Evolutionary conservation across 2,329 filamentous ascomycete species (phyloP), one percentile per base, ranked within the genome.

Genomic region (Chaetomium sp.): DNA sequence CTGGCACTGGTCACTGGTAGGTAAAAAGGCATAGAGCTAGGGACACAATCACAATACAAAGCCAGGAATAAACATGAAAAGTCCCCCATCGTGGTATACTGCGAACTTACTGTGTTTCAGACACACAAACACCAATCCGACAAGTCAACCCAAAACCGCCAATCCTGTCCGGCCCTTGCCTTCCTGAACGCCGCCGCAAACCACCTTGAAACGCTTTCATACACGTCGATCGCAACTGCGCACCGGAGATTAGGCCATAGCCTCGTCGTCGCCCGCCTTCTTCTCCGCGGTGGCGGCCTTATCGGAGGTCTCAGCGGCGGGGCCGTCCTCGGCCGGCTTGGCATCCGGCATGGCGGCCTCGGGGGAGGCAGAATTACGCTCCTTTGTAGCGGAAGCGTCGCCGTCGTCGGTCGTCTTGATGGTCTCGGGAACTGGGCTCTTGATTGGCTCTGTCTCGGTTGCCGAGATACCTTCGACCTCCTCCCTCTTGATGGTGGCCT

Each of bases 401-500:
- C 45, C 33, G 3, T 45, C 57, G 8, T 54, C 51, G 21, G 25
- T 57, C 23, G 51, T 29, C 2, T n/a, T 31, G 45, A 27, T 45
- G 2, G n/a, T n/a, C 16, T 49, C 50, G 72, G 58, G 53, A 13
- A 54, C 55, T 27, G 58, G 38, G 29, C 33, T 62, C 54, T 64
- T 60, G 49, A 59, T 62, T 38, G 61, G 63, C 21, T 66, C 67
- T 0, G 62, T 27, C 42, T 70, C 69, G 1, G 67, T 35, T 13
- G 64, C 64, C n/a, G 66, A 23, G n/a, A 63, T 60, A 2, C 72
- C 69, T 56, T 80, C 77, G 4, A 68, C 67, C 6, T 81, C 79
- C 49, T 80, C 78, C 35, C 76, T 75, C 64, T 80, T 79, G 54
- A 80, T 78, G 8, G 72, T 69, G n/a, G 76, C 70, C 25, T 73